These are phyloP conservation scores for Alternaria dauci DNA, from an alignment of 2,329 filamentous ascomycete genomes.

Conservation along the genomic window DNA sequence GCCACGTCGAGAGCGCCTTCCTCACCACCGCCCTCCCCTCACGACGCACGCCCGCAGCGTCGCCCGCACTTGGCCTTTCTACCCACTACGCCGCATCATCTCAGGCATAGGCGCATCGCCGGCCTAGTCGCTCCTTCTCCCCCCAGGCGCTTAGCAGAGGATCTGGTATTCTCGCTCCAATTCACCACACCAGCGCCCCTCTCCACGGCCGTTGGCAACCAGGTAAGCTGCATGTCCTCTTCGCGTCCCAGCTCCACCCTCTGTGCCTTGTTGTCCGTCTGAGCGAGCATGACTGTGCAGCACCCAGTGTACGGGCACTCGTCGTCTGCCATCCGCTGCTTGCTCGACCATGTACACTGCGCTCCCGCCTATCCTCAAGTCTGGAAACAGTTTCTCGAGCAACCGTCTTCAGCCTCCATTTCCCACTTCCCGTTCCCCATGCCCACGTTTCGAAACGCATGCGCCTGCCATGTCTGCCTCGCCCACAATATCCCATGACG, in stretches of 20 bases:
- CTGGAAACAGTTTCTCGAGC: slow-evolving; percentile 7
- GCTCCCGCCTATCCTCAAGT: slow-evolving; percentile 16
- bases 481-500: slow-evolving; percentile 34
- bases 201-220: slow-evolving; percentile 33
- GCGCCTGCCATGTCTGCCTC: slow-evolving; percentile 36
- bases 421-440: slow-evolving; percentile 12
- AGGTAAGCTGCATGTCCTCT: slow-evolving; percentile 44
- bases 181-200: slow-evolving; percentile 33
- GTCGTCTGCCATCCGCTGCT: slow-evolving; percentile 18
- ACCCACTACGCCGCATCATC: slow-evolving; percentile 33
- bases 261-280: slow-evolving; percentile 9
- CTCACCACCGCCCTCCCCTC: slow-evolving; percentile 5
- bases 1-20: slow-evolving; percentile 12
- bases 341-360: slow-evolving; percentile 17
- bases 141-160: slow-evolving; percentile 53
- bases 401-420: slow-evolving; percentile 8
- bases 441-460: slow-evolving; percentile 17
- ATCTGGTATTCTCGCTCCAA: slow-evolving; percentile 55
- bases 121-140: slow-evolving; percentile 49
- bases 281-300: slow-evolving; percentile 13
- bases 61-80: slow-evolving; percentile 27
- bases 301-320: slow-evolving; percentile 15
- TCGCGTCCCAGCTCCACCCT: slow-evolving; percentile 24
- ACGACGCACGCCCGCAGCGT: slow-evolving; percentile 11
- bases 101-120: slow-evolving; percentile 45